phyloP scores from a whole-genome alignment of 441 rosid genomes.

The Bocquillonia castaneifolia region DNA sequence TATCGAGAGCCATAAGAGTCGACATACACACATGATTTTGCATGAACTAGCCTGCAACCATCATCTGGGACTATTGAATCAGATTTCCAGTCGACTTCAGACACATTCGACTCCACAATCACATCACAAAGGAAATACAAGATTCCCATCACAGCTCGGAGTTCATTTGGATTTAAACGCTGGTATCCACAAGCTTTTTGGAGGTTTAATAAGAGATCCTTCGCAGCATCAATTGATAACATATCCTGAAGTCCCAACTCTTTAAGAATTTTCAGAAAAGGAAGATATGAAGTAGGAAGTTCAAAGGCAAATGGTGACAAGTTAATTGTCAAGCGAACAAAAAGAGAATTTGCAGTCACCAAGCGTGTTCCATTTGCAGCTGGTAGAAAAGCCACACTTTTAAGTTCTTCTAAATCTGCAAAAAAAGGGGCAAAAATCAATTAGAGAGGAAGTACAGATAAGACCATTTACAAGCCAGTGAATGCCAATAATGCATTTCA shows the following conservation, averaged over 20 bases:
- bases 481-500: not conserved
- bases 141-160: conserved; percentile 93
- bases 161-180: conserved; percentile 92
- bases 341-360: conserved; percentile 73
- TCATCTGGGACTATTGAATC: conserved; percentile 89
- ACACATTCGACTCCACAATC: conserved; percentile 32
- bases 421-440: conserved; percentile 9
- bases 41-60: conserved; percentile 93
- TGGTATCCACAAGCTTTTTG: conserved; percentile 85
- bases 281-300: conserved; percentile 81
- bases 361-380: conserved; percentile 98
- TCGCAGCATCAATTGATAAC: conserved; percentile 72
- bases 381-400: conserved; percentile 80
- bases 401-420: conserved; percentile 72
- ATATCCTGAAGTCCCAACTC: conserved; percentile 86
- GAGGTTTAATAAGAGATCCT: conserved; percentile 63
- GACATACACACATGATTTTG: conserved; percentile 68
- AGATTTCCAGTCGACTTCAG: conserved; percentile 36
- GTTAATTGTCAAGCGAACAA: conserved; percentile 71
- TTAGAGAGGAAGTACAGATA: not conserved
- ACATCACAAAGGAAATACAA: conserved; percentile 67
- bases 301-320: conserved; percentile 96
- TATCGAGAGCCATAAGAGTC: conserved; percentile 81
- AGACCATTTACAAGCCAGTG: conserved; percentile 2
- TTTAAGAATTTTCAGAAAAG: conserved; percentile 75